phyloP scores from a whole-genome alignment of 2,329 filamentous ascomycete genomes.

The Drechslera avenae region DNA sequence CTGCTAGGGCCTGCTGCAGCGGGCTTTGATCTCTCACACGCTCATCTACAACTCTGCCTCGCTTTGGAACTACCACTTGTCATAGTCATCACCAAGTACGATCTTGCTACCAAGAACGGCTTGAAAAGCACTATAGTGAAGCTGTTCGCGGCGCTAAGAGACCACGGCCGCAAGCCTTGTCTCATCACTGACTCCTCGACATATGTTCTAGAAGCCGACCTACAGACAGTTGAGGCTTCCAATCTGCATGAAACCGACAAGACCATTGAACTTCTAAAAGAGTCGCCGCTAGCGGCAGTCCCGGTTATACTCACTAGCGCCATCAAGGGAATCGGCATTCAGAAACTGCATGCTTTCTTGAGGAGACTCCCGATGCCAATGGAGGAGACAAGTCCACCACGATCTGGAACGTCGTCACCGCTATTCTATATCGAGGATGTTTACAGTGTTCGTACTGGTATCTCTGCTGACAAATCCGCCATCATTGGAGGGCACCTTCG shows the following conservation, averaged over 20 bases:
- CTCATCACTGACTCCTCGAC: conserved; percentile 59
- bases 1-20: conserved; percentile 57
- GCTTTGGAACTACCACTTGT: conserved; percentile 78
- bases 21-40: conserved; percentile 73
- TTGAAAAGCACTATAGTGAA: conserved; percentile 73
- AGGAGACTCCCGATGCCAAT: conserved; percentile 71
- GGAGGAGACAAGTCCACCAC: conserved; percentile 44
- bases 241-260: conserved; percentile 65
- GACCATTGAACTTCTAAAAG: conserved; percentile 58
- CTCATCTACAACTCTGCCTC: conserved; percentile 84
- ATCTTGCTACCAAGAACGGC: conserved; percentile 75
- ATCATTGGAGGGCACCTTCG: conserved; percentile 85
- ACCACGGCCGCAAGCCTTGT: conserved; percentile 72
- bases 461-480: conserved; percentile 37
- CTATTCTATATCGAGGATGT: conserved; percentile 92
- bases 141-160: conserved; percentile 78
- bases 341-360: conserved; percentile 80
- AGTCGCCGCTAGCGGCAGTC: conserved; percentile 60
- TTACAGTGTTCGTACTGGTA: conserved; percentile 66
- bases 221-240: conserved; percentile 61
- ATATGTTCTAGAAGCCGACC: conserved; percentile 43
- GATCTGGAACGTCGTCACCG: conserved; percentile 54
- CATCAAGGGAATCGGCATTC: conserved; percentile 81
- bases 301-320: conserved; percentile 89
- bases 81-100: conserved; percentile 88